Percentiles rank a stretch among this genome's conserved stretches.
These are phyloP conservation scores for Pseudogymnoascus sp. DNA, from an alignment of 2,329 filamentous ascomycete genomes.

Conservation along the genomic window DNA sequence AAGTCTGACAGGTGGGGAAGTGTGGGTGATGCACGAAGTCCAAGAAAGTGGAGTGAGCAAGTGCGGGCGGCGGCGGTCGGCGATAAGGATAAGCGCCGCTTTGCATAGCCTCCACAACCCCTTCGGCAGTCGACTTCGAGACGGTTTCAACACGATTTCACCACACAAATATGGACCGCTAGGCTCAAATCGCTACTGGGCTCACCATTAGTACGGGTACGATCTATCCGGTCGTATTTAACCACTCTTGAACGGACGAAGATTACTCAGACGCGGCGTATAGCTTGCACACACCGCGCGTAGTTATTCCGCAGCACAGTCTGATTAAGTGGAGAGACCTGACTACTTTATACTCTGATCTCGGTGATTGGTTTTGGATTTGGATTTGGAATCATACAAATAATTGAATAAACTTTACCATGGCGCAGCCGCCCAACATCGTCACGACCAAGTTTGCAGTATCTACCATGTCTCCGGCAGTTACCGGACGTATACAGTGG, in stretches of 20 bases:
- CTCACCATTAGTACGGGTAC: neutral
- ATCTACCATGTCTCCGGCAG: neutral
- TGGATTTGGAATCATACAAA: neutral
- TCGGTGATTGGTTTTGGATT: neutral
- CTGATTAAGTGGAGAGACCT: neutral
- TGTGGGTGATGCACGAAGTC: neutral
- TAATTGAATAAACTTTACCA: neutral
- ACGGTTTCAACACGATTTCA: neutral
- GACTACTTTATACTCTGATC: neutral
- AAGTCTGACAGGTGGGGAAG: constrained; percentile 7
- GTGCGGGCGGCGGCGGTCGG: neutral
- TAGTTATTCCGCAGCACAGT: neutral
- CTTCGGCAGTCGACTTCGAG: neutral
- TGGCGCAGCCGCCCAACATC: neutral
- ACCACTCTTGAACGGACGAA: neutral
- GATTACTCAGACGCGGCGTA: neutral
- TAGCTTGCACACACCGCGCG: neutral
- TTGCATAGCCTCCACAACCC: constrained; percentile 9
- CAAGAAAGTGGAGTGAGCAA: neutral
- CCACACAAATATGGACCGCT: neutral
- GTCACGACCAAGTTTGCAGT: neutral
- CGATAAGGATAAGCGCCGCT: constrained; percentile 5
- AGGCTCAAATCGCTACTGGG: neutral
- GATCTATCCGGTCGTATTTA: neutral
- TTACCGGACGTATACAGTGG: neutral